These are phyloP conservation scores for Spirogloea muscicola DNA, from an alignment of 139 green algal species.

Conservation along the genomic window DNA sequence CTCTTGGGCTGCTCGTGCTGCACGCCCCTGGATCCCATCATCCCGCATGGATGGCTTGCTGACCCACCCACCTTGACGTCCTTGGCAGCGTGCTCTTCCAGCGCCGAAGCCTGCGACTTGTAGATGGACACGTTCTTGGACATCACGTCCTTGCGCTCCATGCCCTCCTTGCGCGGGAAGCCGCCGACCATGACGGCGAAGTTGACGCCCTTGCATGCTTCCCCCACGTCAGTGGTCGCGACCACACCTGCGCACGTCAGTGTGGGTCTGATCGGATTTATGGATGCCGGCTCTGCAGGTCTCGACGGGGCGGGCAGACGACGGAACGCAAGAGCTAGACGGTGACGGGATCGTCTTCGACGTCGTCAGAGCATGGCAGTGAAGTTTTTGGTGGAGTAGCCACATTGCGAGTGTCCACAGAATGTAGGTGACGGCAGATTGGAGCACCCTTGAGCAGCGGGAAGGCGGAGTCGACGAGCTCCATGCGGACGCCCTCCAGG, in stretches of 20 bases:
- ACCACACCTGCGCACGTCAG: slow-evolving; percentile 55
- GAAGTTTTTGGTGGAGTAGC: no score
- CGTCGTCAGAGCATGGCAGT: no score
- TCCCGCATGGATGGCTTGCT: no score
- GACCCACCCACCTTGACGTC: slow-evolving; percentile 72
- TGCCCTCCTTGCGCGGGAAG: slow-evolving; percentile 80
- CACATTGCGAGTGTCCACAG: no score
- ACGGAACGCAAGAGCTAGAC: no score
- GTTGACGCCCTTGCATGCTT: slow-evolving; percentile 80
- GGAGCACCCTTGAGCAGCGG: slow-evolving; percentile 72
- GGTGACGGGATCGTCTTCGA: no score
- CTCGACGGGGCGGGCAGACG: no score
- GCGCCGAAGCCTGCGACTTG: slow-evolving; percentile 70
- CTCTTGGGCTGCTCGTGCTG: no score
- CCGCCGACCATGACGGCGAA: slow-evolving; percentile 89
- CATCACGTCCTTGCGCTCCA: slow-evolving; percentile 96
- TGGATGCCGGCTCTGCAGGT: no score
- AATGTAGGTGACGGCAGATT: no score
- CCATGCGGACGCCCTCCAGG: slow-evolving; percentile 86
- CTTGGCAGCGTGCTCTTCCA: slow-evolving; percentile 68
- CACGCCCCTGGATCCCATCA: no score
- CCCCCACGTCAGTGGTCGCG: slow-evolving; percentile 68
- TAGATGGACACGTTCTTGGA: slow-evolving; percentile 89
- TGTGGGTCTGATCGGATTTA: no score
- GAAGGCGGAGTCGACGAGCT: slow-evolving; percentile 87